These are phyloP conservation scores for Pleurotus citrinopileatus DNA, from an alignment of 768 basidiomycete genomes.

Conservation along the genomic window DNA sequence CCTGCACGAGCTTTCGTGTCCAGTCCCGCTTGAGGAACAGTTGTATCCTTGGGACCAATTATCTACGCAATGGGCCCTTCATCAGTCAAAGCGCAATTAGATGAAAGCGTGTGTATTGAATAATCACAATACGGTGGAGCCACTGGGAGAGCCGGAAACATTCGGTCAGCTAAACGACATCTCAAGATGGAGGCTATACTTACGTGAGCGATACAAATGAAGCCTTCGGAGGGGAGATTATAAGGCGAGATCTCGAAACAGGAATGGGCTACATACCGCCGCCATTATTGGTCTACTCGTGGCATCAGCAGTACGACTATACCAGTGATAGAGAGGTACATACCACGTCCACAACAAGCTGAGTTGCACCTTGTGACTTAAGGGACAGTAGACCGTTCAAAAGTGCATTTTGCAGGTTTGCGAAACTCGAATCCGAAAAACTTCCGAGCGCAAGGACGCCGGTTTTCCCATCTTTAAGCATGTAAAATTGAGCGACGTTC, in stretches of 20 bases:
- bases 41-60: conserved; percentile 39
- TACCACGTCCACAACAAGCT: conserved; percentile 59
- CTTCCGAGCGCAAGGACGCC: conserved; percentile 58
- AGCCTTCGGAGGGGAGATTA: conserved; percentile 25
- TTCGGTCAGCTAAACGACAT: neutral
- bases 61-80: neutral
- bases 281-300: conserved; percentile 43
- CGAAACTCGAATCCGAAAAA: conserved; percentile 46
- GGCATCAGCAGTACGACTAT: neutral
- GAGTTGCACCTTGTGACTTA: conserved; percentile 46
- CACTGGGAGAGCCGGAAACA: conserved; percentile 21
- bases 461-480: conserved; percentile 47
- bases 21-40: conserved; percentile 55
- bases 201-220: conserved; percentile 60
- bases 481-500: conserved; percentile 52
- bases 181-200: neutral
- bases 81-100: neutral
- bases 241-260: neutral
- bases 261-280: conserved; percentile 29
- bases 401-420: conserved; percentile 37
- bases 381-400: conserved; percentile 45
- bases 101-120: neutral
- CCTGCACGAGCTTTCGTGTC: conserved; percentile 40
- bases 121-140: conserved; percentile 33
- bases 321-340: conserved; percentile 14